Conservation (phyloP, 2,329 filamentous ascomycete genomes). For the Colletotrichum viniferum region DNA sequence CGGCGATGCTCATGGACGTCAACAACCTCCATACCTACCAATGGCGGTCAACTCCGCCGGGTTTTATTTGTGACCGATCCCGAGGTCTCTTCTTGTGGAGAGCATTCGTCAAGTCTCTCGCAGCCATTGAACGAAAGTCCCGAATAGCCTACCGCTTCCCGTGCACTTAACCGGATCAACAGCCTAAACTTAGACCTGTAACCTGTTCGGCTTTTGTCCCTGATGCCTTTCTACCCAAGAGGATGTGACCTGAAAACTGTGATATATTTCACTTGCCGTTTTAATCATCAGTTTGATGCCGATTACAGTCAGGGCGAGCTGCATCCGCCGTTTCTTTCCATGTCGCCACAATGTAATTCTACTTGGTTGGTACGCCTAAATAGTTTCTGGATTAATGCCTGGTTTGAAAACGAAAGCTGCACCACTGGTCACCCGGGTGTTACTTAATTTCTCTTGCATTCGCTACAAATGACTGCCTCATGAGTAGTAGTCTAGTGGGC, state of each 20-base stretch:
- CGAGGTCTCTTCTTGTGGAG: background rate
- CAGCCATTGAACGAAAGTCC: background rate
- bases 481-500: background rate
- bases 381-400: background rate
- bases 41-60: background rate
- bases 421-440: background rate
- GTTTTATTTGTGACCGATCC: background rate
- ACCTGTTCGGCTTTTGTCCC: background rate
- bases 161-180: background rate
- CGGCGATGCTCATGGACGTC: background rate
- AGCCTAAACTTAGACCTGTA: background rate
- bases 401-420: background rate
- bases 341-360: background rate
- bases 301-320: background rate
- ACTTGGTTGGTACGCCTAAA: background rate
- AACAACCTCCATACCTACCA: background rate
- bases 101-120: background rate
- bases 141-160: background rate
- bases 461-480: no score
- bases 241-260: background rate
- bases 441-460: background rate
- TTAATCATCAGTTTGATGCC: background rate
- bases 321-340: background rate
- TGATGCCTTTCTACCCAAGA: background rate
- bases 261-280: background rate